Conservation (phyloP, 371 early-diverging fungal genomes). For the Parasitella parasitica region DNA sequence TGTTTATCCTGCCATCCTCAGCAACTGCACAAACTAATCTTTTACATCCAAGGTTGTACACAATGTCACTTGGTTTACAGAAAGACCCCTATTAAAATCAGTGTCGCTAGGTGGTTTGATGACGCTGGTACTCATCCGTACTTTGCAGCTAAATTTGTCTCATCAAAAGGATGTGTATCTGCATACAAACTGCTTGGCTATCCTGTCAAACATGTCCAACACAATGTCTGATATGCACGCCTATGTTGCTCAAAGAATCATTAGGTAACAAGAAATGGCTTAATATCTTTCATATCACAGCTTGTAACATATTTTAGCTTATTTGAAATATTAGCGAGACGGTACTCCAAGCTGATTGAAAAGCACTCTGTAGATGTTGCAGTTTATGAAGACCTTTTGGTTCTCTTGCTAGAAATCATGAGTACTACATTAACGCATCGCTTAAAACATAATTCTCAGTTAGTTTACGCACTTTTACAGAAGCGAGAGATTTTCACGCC, state of each 20-base stretch:
- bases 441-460: conserved; percentile 68
- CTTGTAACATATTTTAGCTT: conserved; percentile 36
- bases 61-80: conserved; percentile 75
- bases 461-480: conserved; percentile 73
- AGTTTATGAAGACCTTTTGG: conserved; percentile 70
- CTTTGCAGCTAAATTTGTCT: conserved; percentile 69
- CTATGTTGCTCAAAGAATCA: conserved; percentile 69
- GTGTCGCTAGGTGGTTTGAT: conserved; percentile 69
- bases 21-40: neutral
- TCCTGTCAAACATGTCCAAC: conserved; percentile 68
- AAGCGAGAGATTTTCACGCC: conserved; percentile 66
- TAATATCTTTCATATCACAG: neutral
- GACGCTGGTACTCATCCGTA: conserved; percentile 63
- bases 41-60: conserved; percentile 46
- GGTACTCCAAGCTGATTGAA: conserved; percentile 59
- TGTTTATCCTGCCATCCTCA: neutral
- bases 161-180: conserved; percentile 72
- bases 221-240: conserved; percentile 65
- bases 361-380: conserved; percentile 42
- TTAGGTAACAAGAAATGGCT: conserved; percentile 54
- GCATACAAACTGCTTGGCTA: conserved; percentile 69
- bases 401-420: conserved; percentile 68
- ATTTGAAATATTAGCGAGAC: conserved; percentile 67
- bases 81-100: conserved; percentile 61
- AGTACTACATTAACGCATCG: conserved; percentile 65